A percentile compares a stretch with the other conserved stretches of the same genome.
Evolutionary conservation across 169 alveolate species (phyloP).

Genomic region (Ichthyophthirius multifiliis): DNA sequence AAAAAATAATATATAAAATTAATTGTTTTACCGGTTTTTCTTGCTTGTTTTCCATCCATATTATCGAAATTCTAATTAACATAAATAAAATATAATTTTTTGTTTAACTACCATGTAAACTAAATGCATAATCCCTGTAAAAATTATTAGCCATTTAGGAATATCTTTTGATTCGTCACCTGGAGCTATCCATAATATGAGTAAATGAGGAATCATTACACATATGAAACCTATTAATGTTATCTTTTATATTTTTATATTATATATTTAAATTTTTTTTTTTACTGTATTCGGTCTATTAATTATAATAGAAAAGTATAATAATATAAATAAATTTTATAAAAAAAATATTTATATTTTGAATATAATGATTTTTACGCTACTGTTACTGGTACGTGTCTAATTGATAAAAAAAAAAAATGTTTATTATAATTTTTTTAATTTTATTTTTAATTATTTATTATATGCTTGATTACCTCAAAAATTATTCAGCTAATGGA

Average conservation of each 20-base stretch:
- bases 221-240: not conserved
- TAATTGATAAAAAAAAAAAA: too few relatives aligned
- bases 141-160: not conserved
- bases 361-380: too few relatives aligned
- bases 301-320: too few relatives aligned
- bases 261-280: not conserved
- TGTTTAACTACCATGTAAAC: not conserved
- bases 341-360: too few relatives aligned
- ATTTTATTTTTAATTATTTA: too few relatives aligned
- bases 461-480: too few relatives aligned
- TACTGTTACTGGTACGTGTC: too few relatives aligned
- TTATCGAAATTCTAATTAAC: not conserved
- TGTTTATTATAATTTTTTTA: too few relatives aligned
- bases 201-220: not conserved
- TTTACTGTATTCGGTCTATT: not conserved
- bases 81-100: not conserved
- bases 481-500: not conserved
- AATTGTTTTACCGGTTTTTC: constrained; percentile 8
- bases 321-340: too few relatives aligned
- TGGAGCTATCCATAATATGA: not conserved
- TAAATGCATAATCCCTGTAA: not conserved
- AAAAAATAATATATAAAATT: too few relatives aligned
- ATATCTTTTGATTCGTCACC: not conserved
- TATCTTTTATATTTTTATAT: too few relatives aligned
- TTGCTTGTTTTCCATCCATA: constrained; percentile 12